phyloP scores from a whole-genome alignment of 2,329 filamentous ascomycete species.

The Colletotrichum tropicicola region DNA sequence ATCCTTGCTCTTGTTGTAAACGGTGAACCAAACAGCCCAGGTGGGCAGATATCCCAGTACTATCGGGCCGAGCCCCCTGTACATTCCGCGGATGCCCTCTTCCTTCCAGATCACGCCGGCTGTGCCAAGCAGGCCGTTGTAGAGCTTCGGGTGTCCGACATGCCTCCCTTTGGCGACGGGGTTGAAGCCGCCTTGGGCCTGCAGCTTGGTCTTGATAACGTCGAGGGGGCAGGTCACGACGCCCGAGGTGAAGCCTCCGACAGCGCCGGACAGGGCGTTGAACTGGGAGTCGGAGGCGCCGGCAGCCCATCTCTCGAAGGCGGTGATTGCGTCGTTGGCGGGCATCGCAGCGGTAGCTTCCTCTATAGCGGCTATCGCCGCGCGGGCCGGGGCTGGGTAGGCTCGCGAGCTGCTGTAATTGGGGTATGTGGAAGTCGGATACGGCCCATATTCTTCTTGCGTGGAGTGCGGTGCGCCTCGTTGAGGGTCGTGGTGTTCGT shows the following conservation, averaged over 20 bases:
- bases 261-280: slow-evolving; percentile 86
- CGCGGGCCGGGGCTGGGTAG: slow-evolving; percentile 25
- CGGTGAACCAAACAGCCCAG: slow-evolving; percentile 97
- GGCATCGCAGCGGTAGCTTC: slow-evolving; percentile 31
- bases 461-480: slow-evolving; percentile 36
- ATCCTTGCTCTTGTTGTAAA: slow-evolving; percentile 90
- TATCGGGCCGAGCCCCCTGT: slow-evolving; percentile 92
- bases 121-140: slow-evolving; percentile 88
- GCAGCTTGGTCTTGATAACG: slow-evolving; percentile 98
- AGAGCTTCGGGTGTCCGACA: slow-evolving; percentile 68
- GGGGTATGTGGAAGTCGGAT: slow-evolving; percentile 35
- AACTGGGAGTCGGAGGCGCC: slow-evolving; percentile 71
- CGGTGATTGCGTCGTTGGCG: slow-evolving; percentile 43
- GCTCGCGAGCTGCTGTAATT: slow-evolving; percentile 33
- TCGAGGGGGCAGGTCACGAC: slow-evolving; percentile 96
- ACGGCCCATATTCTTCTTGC: slow-evolving; percentile 47
- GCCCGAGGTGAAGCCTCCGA: slow-evolving; percentile 91
- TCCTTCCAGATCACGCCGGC: slow-evolving; percentile 85
- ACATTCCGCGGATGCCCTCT: slow-evolving; percentile 90
- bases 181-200: slow-evolving; percentile 88
- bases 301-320: slow-evolving; percentile 64
- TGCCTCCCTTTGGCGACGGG: slow-evolving; percentile 58
- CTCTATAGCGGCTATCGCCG: slow-evolving; percentile 20
- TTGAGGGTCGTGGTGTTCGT: slow-evolving; percentile 48
- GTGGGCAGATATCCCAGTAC: slow-evolving; percentile 95